Base-by-base conservation (phyloP, 352 stramenopile species). In the Thalassiosira exigua region DNA sequence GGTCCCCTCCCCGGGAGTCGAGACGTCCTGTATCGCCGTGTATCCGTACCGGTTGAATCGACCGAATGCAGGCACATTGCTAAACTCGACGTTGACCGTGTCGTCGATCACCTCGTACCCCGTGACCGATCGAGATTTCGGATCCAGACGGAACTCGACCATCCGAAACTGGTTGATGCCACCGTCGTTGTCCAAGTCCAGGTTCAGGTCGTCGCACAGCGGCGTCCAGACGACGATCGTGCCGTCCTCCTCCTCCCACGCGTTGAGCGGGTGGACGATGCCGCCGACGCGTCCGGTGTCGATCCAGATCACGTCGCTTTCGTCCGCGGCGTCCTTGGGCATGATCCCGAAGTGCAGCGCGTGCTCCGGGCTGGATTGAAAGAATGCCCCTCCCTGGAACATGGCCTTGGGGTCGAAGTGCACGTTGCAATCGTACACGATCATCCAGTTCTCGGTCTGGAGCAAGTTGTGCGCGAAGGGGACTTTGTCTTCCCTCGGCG, bases 101-200 rank as follows among this genome's bases (percentile, higher is more conserved):
- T 76, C 54, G 62, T 76, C 54, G 36, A 82, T 76, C 0, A 82
- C 73, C 21, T 76, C 65, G 2, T 52, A 19, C 3, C 29, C 19
- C 24, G 27, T 33, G 1, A 4, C 48, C 26, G 26, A 22, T 44
- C 42, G 33, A 22, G 64, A 26, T 0, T 50, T 3, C 5, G 51
- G 9, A 19, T 73, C 52, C n/a, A 73, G 46, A 24, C 19, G 68
- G 33, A 76, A 77, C 32, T 85, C 77, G 7, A 62, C 61, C 77
- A 85, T 85, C 46, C 68, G 66, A 54, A 80, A 85, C n/a, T 48
- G 61, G 51, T 80, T 85, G 1, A 29, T 48, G n/a, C n/a, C n/a
- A n/a, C n/a, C n/a, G n/a, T n/a, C 26, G 41, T 80, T 70, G 0
- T 85, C 56, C 21, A 85, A 50, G 14, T 81, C 71, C 2, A 81